Conservation (phyloP, 805 yeast species). For the Spathaspora passalidarum region DNA sequence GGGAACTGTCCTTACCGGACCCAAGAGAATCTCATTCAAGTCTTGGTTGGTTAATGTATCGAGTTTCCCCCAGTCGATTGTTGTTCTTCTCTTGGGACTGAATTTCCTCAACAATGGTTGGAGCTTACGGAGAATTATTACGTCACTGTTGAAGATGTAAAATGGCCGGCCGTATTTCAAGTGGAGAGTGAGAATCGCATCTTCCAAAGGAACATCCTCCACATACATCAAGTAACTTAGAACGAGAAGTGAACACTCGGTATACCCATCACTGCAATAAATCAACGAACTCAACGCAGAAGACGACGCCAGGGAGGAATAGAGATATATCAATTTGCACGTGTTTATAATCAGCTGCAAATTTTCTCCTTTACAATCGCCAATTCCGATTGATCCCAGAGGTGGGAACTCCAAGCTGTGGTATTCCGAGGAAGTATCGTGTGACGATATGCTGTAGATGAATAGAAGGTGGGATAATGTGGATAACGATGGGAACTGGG, state of each 20-base stretch:
- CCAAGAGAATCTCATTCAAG: conserved; percentile 33
- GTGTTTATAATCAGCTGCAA: conserved; percentile 63
- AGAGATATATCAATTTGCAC: conserved; percentile 60
- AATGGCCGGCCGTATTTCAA: conserved; percentile 68
- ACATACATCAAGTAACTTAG: conserved; percentile 71
- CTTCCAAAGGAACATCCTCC: conserved; percentile 55
- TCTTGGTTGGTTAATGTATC: conserved; percentile 29
- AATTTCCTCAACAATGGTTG: conserved; percentile 57
- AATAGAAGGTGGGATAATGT: conserved; percentile 34
- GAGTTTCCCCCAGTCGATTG: conserved; percentile 26
- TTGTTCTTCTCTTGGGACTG: conserved; percentile 45
- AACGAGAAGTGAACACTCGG: conserved; percentile 79
- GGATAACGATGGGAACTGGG: conserved; percentile 47
- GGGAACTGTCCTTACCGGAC: conserved; percentile 4
- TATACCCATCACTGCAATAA: conserved; percentile 87
- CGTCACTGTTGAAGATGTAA: conserved; percentile 78
- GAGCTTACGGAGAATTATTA: conserved; percentile 58
- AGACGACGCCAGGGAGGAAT: conserved; percentile 28
- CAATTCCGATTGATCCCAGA: conserved; percentile 78
- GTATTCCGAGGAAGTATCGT: conserved; percentile 15
- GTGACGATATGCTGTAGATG: conserved; percentile 27
- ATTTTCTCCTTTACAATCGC: conserved; percentile 62
- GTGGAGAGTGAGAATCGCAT: conserved; percentile 67
- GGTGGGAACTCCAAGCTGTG: conserved; percentile 67
- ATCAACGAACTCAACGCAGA: conserved; percentile 48